phyloP scores from a whole-genome alignment of 306 rosid genomes.

The Hylodesmum podocarpum region DNA sequence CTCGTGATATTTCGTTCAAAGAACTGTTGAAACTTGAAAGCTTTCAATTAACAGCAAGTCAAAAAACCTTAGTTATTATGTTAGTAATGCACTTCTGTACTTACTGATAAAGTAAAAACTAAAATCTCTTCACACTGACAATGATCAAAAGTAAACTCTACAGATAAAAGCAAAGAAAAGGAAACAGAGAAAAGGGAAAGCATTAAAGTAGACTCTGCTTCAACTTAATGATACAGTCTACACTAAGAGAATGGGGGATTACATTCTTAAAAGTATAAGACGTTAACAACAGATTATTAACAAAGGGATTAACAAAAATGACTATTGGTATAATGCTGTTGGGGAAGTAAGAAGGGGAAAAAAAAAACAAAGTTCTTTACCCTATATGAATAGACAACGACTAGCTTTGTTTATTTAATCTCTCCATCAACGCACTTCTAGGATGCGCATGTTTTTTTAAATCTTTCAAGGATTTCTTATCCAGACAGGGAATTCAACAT shows the following conservation, averaged over 20 bases:
- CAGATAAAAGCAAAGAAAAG: not conserved
- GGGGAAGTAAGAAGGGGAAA: not conserved
- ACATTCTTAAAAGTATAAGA: not conserved
- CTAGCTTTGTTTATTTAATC: not conserved
- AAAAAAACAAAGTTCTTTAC: not conserved
- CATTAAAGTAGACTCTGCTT: not conserved
- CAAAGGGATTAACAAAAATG: not conserved
- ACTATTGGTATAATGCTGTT: not conserved
- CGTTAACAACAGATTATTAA: not conserved
- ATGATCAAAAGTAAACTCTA: not conserved
- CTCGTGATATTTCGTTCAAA: conserved; percentile 8
- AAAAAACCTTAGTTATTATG: not conserved
- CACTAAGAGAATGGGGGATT: not conserved
- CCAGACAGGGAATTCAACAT: conserved; percentile 9
- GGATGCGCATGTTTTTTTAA: not conserved
- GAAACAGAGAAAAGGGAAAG: not conserved
- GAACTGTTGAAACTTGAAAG: not conserved
- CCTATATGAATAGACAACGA: not conserved
- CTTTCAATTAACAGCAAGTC: not conserved
- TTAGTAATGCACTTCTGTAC: not conserved
- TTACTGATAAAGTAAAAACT: not conserved
- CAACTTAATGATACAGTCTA: not conserved
- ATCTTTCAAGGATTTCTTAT: not conserved
- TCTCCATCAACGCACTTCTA: not conserved
- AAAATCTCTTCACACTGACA: not conserved